phyloP scores from a whole-genome alignment of 2,329 filamentous ascomycete species.

The Fusarium acutatum region DNA sequence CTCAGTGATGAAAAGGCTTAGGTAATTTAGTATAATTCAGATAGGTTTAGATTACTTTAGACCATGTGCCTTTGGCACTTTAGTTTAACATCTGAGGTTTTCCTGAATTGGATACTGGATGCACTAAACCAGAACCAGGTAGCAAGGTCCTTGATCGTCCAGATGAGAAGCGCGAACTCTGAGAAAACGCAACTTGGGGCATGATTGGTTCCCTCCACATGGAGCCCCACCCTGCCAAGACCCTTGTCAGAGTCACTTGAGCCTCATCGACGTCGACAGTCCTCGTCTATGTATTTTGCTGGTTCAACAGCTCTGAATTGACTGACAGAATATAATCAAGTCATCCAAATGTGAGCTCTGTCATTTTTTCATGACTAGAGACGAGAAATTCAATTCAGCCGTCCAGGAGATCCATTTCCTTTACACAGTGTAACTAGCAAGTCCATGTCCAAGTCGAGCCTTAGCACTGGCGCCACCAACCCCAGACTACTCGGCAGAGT shows the following conservation, averaged over 20 bases:
- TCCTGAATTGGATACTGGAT: background rate
- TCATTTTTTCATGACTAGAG: too few relatives aligned
- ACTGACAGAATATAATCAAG: too few relatives aligned
- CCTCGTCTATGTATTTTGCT: background rate
- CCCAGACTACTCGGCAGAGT: too few relatives aligned
- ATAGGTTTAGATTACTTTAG: too few relatives aligned
- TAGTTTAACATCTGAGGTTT: background rate
- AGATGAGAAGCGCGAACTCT: background rate
- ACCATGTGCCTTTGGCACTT: background rate
- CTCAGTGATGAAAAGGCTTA: rapidly evolving
- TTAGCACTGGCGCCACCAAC: too few relatives aligned
- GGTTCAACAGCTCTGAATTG: background rate
- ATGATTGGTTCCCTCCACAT: background rate
- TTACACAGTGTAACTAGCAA: too few relatives aligned
- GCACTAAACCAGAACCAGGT: background rate
- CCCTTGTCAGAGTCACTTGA: background rate
- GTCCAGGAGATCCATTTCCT: too few relatives aligned
- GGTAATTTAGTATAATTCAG: rapidly evolving
- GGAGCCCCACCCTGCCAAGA: background rate
- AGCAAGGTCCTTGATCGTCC: background rate
- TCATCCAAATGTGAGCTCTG: too few relatives aligned
- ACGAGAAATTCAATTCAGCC: too few relatives aligned
- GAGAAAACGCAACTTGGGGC: rapidly evolving
- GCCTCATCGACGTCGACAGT: background rate
- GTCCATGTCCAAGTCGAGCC: too few relatives aligned